Conservation (phyloP, 2,329 filamentous ascomycete genomes). For the Monilinia fructigena region DNA sequence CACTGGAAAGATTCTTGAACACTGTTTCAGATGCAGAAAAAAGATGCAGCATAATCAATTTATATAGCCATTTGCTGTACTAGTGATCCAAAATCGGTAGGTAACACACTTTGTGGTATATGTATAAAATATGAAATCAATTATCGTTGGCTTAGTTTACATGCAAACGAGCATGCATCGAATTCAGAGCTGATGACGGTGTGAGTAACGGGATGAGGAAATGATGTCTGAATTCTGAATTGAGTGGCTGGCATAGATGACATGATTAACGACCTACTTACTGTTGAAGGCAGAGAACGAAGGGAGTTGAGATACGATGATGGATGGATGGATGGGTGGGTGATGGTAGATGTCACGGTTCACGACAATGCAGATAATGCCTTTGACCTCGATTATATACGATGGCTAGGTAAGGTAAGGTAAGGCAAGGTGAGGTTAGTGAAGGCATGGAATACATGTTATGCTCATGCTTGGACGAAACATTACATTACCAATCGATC, state of each 20-base stretch:
- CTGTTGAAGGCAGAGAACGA: not conserved
- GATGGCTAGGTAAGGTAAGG: too few species aligned
- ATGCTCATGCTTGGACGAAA: not conserved
- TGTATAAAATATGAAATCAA: not conserved
- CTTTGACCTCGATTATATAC: not conserved
- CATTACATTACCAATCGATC: not conserved
- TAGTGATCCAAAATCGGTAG: not conserved
- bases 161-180: not conserved
- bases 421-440: not conserved
- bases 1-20: not conserved
- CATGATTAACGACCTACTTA: too few species aligned
- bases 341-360: not conserved
- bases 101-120: not conserved
- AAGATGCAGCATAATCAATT: constrained; percentile 18
- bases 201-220: not conserved
- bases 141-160: constrained; percentile 8
- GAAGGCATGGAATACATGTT: constrained; percentile 2
- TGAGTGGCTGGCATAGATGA: constrained; percentile 6
- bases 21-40: constrained; percentile 21
- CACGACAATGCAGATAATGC: constrained; percentile 1
- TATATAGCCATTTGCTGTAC: constrained; percentile 2
- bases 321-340: too few species aligned
- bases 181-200: constrained; percentile 15
- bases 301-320: not conserved
- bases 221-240: not conserved